Percentiles rank a stretch among this genome's conserved stretches.
Conservation (phyloP, 176 grass and related monocot genomes). For the Triticum aestivum region DNA sequence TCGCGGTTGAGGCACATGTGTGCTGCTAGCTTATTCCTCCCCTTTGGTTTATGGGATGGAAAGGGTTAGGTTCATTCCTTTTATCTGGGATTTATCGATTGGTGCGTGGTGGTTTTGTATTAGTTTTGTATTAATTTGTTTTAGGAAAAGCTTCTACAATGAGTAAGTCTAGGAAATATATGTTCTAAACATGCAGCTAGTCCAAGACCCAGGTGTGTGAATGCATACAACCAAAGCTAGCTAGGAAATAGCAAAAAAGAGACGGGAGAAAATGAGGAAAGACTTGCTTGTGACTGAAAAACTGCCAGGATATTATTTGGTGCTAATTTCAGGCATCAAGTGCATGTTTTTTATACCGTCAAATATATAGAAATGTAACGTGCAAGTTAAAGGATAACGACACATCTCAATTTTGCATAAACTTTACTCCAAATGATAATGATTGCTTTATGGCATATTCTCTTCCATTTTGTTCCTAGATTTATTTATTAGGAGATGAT, state of each 20-base stretch:
- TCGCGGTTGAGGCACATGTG: background rate
- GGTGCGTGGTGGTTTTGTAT: background rate
- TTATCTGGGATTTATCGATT: background rate
- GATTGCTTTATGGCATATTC: background rate
- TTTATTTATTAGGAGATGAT: background rate
- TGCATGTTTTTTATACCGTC: background rate
- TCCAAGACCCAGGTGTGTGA: background rate
- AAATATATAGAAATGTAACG: background rate
- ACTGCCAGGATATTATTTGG: background rate
- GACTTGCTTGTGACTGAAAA: background rate
- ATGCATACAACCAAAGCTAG: background rate
- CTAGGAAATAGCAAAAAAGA: background rate
- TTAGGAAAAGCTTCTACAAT: background rate
- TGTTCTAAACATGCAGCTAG: background rate
- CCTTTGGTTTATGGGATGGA: background rate
- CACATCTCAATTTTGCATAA: slow-evolving; percentile 22
- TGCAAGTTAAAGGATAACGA: background rate
- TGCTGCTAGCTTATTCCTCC: background rate
- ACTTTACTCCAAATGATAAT: background rate
- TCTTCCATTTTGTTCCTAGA: background rate
- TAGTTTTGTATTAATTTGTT: background rate
- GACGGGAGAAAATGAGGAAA: background rate
- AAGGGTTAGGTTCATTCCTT: background rate
- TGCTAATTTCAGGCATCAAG: background rate
- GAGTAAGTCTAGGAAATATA: background rate